Evolutionary conservation across 768 basidiomycete species (phyloP).

Genomic region (Mycena pura): DNA sequence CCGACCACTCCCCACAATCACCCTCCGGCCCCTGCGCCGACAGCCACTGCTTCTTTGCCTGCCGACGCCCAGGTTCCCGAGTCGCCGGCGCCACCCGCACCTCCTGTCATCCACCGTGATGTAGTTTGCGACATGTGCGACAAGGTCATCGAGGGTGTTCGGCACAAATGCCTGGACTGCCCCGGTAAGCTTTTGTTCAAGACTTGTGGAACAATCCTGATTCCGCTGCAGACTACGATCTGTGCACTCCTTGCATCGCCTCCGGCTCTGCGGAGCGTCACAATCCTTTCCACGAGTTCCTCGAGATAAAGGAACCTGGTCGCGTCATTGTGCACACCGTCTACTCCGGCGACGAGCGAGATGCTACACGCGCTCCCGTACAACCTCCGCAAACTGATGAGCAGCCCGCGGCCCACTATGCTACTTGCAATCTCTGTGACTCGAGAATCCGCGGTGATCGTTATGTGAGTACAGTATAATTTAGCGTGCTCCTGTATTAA

Average conservation of each 20-base stretch:
- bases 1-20: conserved; percentile 10
- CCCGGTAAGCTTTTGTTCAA: conserved; percentile 49
- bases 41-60: conserved; percentile 16
- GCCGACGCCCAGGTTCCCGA: conserved; percentile 19
- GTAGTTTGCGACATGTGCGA: conserved; percentile 75
- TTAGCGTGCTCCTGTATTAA: neutral
- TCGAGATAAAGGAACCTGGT: conserved; percentile 70
- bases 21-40: conserved; percentile 1
- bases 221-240: conserved; percentile 64
- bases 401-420: conserved; percentile 57
- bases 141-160: conserved; percentile 61
- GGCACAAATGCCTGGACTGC: conserved; percentile 86
- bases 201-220: neutral
- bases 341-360: conserved; percentile 46
- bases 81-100: conserved; percentile 30
- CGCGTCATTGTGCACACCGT: conserved; percentile 71
- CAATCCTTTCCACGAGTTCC: conserved; percentile 73
- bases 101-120: conserved; percentile 57
- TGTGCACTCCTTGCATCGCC: conserved; percentile 66
- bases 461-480: conserved; percentile 58
- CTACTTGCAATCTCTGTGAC: conserved; percentile 81
- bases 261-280: conserved; percentile 58
- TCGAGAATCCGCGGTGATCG: conserved; percentile 72
- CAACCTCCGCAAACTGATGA: conserved; percentile 17
- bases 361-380: conserved; percentile 18